Percentiles rank a stretch among this genome's conserved stretches.
These are phyloP conservation scores for Escallonia herrerae DNA, from an alignment of 129 eudicot genomes.

Conservation along the genomic window DNA sequence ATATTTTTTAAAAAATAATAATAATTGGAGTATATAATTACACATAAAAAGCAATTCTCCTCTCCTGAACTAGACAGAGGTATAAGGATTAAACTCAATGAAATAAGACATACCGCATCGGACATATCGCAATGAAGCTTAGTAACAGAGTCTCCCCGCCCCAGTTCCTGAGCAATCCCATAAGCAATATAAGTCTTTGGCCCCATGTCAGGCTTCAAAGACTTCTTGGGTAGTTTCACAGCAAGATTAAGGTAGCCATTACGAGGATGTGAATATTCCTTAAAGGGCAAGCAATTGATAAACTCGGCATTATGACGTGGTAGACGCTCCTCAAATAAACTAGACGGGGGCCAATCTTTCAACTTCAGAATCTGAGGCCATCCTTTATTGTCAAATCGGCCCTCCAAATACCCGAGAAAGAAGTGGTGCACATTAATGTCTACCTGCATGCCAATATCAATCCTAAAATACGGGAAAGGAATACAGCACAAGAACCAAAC, in stretches of 20 bases:
- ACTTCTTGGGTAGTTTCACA: conserved; percentile 7
- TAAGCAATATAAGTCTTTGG: conserved; percentile 23
- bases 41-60: conserved; percentile 18
- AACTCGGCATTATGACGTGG: conserved; percentile 30
- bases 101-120: conserved; percentile 28
- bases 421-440: conserved; percentile 24
- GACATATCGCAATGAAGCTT: conserved; percentile 23
- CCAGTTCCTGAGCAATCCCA: conserved; percentile 22
- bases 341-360: conserved; percentile 30
- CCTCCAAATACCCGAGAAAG: conserved; percentile 18
- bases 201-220: conserved; percentile 17
- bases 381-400: not conserved
- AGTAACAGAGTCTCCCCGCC: conserved; percentile 25
- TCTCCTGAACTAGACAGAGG: too few relatives aligned
- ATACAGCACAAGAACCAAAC: too few relatives aligned
- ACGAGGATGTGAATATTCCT: conserved; percentile 28
- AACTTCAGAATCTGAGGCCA: conserved; percentile 25
- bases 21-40: conserved; percentile 14
- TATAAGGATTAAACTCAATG: not conserved
- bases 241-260: conserved; percentile 23
- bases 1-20: not conserved
- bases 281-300: conserved; percentile 17
- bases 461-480: too few relatives aligned
- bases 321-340: conserved; percentile 10
- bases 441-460: conserved; percentile 14